A percentile compares a stretch with the other conserved stretches of the same genome.
Evolutionary conservation across 495 filamentous ascomycete species (phyloP).

Genomic region (Aspergillus affinis): DNA sequence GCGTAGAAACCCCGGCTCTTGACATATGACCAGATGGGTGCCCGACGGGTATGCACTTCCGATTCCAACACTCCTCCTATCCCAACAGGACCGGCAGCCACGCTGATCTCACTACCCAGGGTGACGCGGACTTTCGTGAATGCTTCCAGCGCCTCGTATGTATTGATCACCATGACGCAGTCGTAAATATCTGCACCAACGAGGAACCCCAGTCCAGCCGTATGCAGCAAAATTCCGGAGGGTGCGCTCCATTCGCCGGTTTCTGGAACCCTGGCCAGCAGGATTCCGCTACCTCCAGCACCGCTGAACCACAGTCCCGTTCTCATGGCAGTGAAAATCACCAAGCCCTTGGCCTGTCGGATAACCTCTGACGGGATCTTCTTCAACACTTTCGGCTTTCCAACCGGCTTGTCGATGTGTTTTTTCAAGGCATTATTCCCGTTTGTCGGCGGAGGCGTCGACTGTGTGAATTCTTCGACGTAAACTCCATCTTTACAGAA

Average conservation of each 20-base stretch:
- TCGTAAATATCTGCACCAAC: constrained; percentile 93
- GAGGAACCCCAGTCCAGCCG: constrained; percentile 81
- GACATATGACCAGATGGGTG: constrained; percentile 84
- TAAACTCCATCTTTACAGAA: constrained; percentile 78
- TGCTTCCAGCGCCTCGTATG: constrained; percentile 71
- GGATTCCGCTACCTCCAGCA: constrained; percentile 74
- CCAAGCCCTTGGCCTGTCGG: constrained; percentile 79
- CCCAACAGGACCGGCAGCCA: constrained; percentile 75
- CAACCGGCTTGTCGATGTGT: constrained; percentile 55
- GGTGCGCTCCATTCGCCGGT: constrained; percentile 88
- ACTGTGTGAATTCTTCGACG: constrained; percentile 34
- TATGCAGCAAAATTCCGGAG: constrained; percentile 84
- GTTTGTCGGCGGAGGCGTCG: constrained; percentile 19
- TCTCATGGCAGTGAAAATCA: constrained; percentile 91
- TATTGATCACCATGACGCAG: constrained; percentile 88
- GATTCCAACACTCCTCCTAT: constrained; percentile 71
- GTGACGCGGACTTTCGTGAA: constrained; percentile 77
- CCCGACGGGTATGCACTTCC: constrained; percentile 64
- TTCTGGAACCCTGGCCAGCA: constrained; percentile 70
- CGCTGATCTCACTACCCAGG: constrained; percentile 74
- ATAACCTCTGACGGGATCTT: constrained; percentile 84
- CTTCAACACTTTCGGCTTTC: constrained; percentile 69
- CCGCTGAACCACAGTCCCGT: constrained; percentile 89
- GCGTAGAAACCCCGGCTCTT: constrained; percentile 85
- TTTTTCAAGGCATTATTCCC: constrained; percentile 22